Conservation (phyloP, 2,329 filamentous ascomycete species). For the Aspergillus niger region DNA sequence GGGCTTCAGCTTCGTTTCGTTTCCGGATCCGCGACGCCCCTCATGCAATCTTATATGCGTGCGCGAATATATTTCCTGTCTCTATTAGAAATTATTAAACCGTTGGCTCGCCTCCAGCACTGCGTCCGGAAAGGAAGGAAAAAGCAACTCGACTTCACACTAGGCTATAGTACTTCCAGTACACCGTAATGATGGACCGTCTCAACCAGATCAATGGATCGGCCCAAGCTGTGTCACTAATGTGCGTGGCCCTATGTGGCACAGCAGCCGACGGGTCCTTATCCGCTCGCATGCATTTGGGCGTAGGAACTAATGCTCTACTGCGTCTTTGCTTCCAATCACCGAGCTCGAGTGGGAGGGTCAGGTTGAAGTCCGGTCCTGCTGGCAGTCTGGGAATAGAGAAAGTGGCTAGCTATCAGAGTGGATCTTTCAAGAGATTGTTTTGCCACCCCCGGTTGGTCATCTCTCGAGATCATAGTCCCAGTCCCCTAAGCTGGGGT, state of each 20-base stretch:
- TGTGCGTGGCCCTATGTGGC: conserved; percentile 22
- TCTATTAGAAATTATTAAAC: conserved; percentile 2
- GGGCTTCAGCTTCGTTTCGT: conserved; percentile 9
- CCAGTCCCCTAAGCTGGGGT: neutral
- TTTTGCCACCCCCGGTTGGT: neutral
- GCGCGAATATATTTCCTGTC: neutral
- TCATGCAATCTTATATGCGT: conserved; percentile 16
- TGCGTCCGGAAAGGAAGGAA: conserved; percentile 4
- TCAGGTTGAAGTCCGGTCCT: neutral
- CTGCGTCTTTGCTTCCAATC: conserved; percentile 14
- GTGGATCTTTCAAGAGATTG: neutral
- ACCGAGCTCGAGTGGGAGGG: neutral
- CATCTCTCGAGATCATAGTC: neutral
- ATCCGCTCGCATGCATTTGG: conserved; percentile 22
- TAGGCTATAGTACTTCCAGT: conserved; percentile 1
- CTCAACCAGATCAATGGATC: conserved; percentile 12
- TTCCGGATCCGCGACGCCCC: conserved; percentile 8
- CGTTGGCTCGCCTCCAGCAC: neutral
- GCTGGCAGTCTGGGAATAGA: conserved; percentile 1
- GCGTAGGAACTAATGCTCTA: conserved; percentile 22
- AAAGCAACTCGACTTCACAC: conserved; percentile 8
- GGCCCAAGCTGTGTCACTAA: conserved; percentile 17
- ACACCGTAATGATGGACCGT: conserved; percentile 16
- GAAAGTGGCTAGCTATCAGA: neutral
- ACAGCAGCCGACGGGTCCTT: conserved; percentile 15